Evolutionary conservation across 2,329 filamentous ascomycete species (phyloP).

Genomic region (Mycogone perniciosa): DNA sequence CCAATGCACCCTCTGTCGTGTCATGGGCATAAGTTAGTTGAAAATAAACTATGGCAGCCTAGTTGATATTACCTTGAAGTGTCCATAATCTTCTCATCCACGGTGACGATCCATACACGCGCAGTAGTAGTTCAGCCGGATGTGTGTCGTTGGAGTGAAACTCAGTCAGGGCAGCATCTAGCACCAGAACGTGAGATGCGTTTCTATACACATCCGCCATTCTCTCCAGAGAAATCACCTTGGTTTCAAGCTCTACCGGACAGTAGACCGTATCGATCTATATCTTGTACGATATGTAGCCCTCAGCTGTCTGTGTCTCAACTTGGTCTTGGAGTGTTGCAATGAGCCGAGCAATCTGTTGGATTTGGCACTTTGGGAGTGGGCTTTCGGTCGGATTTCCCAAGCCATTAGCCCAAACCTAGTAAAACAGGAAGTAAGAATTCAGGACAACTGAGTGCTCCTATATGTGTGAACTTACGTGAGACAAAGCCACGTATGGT

Average conservation of each 20-base stretch:
- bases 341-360: constrained; percentile 20
- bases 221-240: constrained; percentile 24
- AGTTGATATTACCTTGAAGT: constrained; percentile 24
- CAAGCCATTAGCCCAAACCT: constrained; percentile 32
- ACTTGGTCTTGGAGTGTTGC: constrained; percentile 13
- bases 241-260: constrained; percentile 20
- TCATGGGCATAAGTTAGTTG: too few species aligned
- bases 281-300: constrained; percentile 16
- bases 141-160: constrained; percentile 14
- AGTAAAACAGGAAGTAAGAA: background rate
- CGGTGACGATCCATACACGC: constrained; percentile 26
- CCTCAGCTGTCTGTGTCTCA: background rate
- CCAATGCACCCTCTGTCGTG: constrained; percentile 26
- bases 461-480: constrained; percentile 15
- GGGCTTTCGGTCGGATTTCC: constrained; percentile 26
- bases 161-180: constrained; percentile 26
- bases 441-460: too few species aligned
- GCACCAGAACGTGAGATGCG: constrained; percentile 26
- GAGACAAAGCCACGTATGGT: constrained; percentile 30
- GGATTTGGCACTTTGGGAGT: constrained; percentile 26
- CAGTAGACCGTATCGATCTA: constrained; percentile 33
- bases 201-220: constrained; percentile 29
- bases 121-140: constrained; percentile 22
- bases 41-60: background rate
- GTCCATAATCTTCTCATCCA: constrained; percentile 38